Evolutionary conservation across 23 red algal species (phyloP).

Genomic region (Gracilaria gracilis): DNA sequence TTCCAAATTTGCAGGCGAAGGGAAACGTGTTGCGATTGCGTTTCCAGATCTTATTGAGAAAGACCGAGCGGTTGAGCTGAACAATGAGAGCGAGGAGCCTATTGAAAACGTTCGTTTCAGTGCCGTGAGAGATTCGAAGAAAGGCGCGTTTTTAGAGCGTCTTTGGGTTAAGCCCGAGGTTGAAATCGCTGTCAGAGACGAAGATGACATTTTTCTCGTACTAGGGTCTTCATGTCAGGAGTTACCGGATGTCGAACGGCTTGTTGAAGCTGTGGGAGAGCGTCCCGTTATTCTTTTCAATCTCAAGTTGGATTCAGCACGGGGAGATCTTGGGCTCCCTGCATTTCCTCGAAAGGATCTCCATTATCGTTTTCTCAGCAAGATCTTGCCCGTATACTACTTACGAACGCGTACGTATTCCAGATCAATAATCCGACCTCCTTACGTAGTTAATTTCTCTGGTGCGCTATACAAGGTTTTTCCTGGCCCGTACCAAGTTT

Average conservation of each 20-base stretch:
- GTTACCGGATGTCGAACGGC: constrained; percentile 86
- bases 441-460: constrained; percentile 85
- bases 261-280: constrained; percentile 47
- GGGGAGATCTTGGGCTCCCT: constrained; percentile 92
- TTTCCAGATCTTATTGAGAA: constrained; percentile 91
- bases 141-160: constrained; percentile 65
- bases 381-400: constrained; percentile 86
- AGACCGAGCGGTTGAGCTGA: constrained; percentile 82
- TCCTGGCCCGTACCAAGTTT: constrained; percentile 87
- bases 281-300: constrained; percentile 97
- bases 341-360: constrained; percentile 91
- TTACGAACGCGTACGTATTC: constrained; percentile 91
- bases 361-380: constrained; percentile 91
- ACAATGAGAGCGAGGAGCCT: constrained; percentile 70
- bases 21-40: constrained; percentile 65
- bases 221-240: constrained; percentile 90
- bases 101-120: constrained; percentile 65
- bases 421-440: constrained; percentile 57
- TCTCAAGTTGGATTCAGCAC: constrained; percentile 87
- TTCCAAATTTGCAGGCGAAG: constrained; percentile 48
- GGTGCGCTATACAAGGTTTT: constrained; percentile 86
- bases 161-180: constrained; percentile 69
- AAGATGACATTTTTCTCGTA: constrained; percentile 95
- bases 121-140: constrained; percentile 62
- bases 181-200: constrained; percentile 77